Percentiles rank a stretch among this genome's conserved stretches.
Conservation (phyloP, 2,329 filamentous ascomycete genomes). For the Elsinoe ampelina region DNA sequence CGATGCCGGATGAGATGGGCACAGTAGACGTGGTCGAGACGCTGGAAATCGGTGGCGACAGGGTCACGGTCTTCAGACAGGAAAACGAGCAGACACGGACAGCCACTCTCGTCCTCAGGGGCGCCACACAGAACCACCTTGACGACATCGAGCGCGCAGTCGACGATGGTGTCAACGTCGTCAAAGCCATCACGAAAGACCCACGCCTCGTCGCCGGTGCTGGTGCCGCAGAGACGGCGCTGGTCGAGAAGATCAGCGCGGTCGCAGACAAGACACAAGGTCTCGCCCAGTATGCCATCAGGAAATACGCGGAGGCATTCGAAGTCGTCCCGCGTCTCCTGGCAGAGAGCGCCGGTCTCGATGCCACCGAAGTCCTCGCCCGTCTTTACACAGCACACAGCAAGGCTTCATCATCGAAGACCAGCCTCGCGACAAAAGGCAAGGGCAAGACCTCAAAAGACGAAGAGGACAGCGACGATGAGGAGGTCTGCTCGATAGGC, state of each 20-base stretch:
- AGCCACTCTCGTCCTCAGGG: constrained; percentile 85
- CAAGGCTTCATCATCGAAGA: constrained; percentile 14
- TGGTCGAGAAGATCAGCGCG: constrained; percentile 83
- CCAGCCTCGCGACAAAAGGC: constrained; percentile 14
- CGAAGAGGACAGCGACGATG: constrained; percentile 47
- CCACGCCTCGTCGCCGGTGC: constrained; percentile 84
- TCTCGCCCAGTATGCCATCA: constrained; percentile 89
- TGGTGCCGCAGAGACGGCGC: constrained; percentile 86
- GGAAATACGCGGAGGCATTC: constrained; percentile 95
- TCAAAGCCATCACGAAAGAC: constrained; percentile 96
- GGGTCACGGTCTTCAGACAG: constrained; percentile 96
- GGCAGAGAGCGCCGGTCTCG: constrained; percentile 88
- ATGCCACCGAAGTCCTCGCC: constrained; percentile 93
- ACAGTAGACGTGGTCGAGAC: constrained; percentile 92
- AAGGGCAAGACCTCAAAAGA: background rate
- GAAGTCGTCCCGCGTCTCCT: constrained; percentile 91
- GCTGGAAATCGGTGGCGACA: constrained; percentile 92
- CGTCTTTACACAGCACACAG: constrained; percentile 80
- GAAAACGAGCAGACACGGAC: constrained; percentile 88
- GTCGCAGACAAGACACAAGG: constrained; percentile 89
- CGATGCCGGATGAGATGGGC: constrained; percentile 99
- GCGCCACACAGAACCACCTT: constrained; percentile 94
- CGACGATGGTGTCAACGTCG: constrained; percentile 95
- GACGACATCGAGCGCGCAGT: constrained; percentile 96
- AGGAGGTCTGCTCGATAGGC: constrained; percentile 79